phyloP scores from a whole-genome alignment of 2,329 filamentous ascomycete species.

The Alternaria ethzedia region DNA sequence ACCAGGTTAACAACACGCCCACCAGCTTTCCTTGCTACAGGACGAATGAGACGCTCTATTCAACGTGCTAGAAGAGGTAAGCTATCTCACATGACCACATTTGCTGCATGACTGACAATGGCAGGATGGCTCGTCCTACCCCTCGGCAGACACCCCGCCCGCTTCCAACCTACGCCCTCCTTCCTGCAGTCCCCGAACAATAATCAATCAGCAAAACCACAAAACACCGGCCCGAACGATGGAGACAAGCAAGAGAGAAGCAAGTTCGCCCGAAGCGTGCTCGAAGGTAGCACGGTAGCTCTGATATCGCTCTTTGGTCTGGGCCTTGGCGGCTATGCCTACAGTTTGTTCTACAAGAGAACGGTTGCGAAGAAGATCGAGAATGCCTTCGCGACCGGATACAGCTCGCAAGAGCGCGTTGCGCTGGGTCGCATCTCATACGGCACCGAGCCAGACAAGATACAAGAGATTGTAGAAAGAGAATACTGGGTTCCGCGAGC shows the following conservation, averaged over 20 bases:
- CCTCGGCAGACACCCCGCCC: conserved; percentile 27
- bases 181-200: conserved; percentile 13
- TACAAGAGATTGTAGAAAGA: conserved; percentile 46
- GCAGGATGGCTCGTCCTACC: conserved; percentile 41
- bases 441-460: conserved; percentile 31
- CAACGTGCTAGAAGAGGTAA: conserved; percentile 28
- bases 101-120: conserved; percentile 6
- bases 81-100: not conserved
- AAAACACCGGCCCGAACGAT: not conserved
- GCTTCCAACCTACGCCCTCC: conserved; percentile 18
- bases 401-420: conserved; percentile 44
- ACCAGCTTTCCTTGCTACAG: not conserved
- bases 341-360: conserved; percentile 42
- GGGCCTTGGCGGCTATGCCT: conserved; percentile 43
- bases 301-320: conserved; percentile 43
- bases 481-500: conserved; percentile 81
- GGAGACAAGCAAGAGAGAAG: conserved; percentile 28
- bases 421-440: conserved; percentile 39
- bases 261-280: conserved; percentile 40
- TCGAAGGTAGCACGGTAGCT: conserved; percentile 46
- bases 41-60: conserved; percentile 38
- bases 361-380: conserved; percentile 41
- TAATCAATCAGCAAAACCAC: not conserved
- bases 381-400: conserved; percentile 42
- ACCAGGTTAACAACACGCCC: not conserved